These are phyloP conservation scores for Themeda triandra DNA, from an alignment of 176 grass and related monocot species.

Conservation along the genomic window DNA sequence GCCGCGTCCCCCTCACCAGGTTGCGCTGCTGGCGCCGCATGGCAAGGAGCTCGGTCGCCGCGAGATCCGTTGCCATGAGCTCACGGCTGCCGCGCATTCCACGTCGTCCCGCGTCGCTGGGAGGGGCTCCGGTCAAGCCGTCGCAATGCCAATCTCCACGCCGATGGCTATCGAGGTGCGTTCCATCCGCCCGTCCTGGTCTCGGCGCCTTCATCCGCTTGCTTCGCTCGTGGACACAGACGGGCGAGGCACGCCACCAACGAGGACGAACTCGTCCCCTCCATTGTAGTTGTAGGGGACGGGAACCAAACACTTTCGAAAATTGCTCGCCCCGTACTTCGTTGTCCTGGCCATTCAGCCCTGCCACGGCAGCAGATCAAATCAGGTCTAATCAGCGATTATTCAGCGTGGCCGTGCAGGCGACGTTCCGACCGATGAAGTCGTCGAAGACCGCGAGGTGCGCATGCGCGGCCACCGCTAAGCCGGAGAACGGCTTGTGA, in stretches of 20 bases:
- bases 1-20: neutral
- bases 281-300: neutral
- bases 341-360: too few species aligned
- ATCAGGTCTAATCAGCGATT: neutral
- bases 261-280: neutral
- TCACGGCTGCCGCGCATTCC: neutral
- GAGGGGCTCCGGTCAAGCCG: neutral
- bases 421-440: neutral
- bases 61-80: neutral
- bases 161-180: neutral
- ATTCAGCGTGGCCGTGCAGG: neutral
- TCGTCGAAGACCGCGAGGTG: neutral
- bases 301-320: neutral
- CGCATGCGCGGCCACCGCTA: neutral
- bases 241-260: too few species aligned
- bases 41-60: neutral
- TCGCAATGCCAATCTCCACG: neutral
- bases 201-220: neutral
- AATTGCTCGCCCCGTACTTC: too few species aligned
- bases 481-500: neutral
- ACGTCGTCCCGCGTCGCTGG: neutral
- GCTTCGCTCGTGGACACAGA: neutral
- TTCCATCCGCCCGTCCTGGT: neutral
- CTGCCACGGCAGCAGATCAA: neutral
- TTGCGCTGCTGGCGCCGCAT: neutral